These are phyloP conservation scores for Panicum hallii DNA, from an alignment of 202 grass and related monocot genomes.

Conservation along the genomic window DNA sequence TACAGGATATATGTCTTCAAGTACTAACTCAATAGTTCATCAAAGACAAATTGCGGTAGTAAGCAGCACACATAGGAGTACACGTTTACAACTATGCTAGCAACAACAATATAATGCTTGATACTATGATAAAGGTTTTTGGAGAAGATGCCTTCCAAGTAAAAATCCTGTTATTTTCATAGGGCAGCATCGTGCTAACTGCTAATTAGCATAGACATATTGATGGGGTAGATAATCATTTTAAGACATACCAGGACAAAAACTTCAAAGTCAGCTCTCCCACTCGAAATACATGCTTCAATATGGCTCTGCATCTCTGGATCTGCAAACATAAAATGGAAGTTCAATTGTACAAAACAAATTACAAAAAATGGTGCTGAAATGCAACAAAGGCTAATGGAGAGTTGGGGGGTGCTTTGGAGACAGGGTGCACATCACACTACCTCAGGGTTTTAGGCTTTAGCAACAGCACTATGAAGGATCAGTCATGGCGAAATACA, in stretches of 20 bases:
- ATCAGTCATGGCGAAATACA: not conserved
- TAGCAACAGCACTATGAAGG: not conserved
- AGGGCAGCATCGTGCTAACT: not conserved
- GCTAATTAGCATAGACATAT: constrained; percentile 12
- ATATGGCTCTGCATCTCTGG: constrained; percentile 71
- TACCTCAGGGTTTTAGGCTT: not conserved
- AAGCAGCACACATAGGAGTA: not conserved
- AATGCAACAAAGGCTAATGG: constrained; percentile 12
- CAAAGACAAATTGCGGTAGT: not conserved
- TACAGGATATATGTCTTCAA: not conserved
- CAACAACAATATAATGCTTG: not conserved
- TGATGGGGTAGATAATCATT: constrained; percentile 21
- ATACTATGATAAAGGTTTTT: constrained; percentile 3
- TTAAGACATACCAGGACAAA: constrained; percentile 57
- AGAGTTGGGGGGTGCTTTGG: not conserved
- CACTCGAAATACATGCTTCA: constrained; percentile 57
- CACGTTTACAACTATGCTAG: constrained; percentile 1
- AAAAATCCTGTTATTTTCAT: constrained; percentile 24
- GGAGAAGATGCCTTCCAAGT: constrained; percentile 24
- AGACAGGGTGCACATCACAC: not conserved
- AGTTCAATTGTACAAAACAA: constrained; percentile 32
- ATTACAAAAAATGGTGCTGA: not conserved
- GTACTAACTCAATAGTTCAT: constrained; percentile 22
- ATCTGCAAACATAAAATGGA: constrained; percentile 60
- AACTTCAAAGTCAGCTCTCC: constrained; percentile 62